Conservation (phyloP, 1,284 basidiomycete genomes). For the Earliella scabrosa region DNA sequence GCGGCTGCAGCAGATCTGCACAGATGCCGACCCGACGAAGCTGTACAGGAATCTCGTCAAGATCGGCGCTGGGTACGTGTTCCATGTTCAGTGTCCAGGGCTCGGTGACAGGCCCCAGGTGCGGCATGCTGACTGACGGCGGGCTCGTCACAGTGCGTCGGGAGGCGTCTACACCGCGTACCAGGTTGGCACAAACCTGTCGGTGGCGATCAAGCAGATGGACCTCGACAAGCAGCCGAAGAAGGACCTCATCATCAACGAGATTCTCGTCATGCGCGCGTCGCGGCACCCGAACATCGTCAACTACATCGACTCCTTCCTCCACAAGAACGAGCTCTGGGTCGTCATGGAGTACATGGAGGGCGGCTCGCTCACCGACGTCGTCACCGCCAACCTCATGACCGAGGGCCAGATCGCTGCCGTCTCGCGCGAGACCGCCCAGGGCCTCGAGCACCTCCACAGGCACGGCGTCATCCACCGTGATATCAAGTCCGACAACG, state of each 20-base stretch:
- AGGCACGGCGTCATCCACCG: conserved; percentile 95
- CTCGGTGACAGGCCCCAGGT: background rate
- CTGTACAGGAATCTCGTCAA: conserved; percentile 93
- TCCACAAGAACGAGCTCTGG: conserved; percentile 98
- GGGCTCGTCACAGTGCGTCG: conserved; percentile 68
- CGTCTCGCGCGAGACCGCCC: conserved; percentile 87
- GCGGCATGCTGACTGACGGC: conserved; percentile 5
- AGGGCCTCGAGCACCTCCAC: conserved; percentile 92
- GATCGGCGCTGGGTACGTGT: conserved; percentile 93
- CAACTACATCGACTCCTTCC: conserved; percentile 98
- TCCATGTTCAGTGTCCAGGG: background rate
- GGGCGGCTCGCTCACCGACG: conserved; percentile 91
- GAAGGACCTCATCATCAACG: conserved; percentile 99
- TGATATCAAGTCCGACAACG: conserved; percentile 99
- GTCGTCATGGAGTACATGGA: conserved; percentile 99
- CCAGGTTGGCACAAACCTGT: conserved; percentile 91
- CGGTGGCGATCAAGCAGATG: conserved; percentile 99
- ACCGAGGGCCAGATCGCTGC: conserved; percentile 95
- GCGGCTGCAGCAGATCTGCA: conserved; percentile 92
- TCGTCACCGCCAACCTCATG: conserved; percentile 97
- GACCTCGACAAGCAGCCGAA: conserved; percentile 99
- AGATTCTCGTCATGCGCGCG: conserved; percentile 98
- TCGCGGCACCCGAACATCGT: conserved; percentile 98
- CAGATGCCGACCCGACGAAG: conserved; percentile 95
- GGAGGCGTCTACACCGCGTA: conserved; percentile 99